A percentile compares a stretch with the other conserved stretches of the same genome.
Evolutionary conservation across 768 basidiomycete species (phyloP).

Genomic region (Russula ochroleuca): DNA sequence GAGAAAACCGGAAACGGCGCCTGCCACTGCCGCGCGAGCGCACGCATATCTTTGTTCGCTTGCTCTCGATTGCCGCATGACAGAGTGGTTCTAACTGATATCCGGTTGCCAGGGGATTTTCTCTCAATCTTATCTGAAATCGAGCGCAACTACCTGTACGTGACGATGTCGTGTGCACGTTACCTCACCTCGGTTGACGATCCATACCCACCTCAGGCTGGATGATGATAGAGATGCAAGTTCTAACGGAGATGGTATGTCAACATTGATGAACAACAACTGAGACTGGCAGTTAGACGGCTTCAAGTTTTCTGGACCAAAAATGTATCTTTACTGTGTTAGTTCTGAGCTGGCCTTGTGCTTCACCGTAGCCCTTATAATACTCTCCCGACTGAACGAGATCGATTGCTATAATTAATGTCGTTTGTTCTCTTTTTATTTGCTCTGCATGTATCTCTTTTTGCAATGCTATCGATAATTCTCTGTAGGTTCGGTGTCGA

Average conservation of each 20-base stretch:
- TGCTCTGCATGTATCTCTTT: constrained; percentile 13
- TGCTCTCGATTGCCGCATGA: constrained; percentile 8
- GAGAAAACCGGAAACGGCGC: constrained; percentile 72
- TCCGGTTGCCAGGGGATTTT: constrained; percentile 68
- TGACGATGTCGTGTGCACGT: constrained; percentile 20
- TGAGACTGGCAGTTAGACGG: constrained; percentile 8
- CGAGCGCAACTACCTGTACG: constrained; percentile 82
- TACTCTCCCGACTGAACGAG: constrained; percentile 3
- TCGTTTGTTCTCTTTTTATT: constrained; percentile 6
- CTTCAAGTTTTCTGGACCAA: constrained; percentile 1
- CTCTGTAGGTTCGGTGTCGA: not conserved
- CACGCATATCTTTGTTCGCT: constrained; percentile 80
- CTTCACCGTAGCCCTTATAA: constrained; percentile 18
- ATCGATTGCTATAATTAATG: constrained; percentile 4
- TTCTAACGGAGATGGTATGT: constrained; percentile 55
- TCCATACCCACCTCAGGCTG: constrained; percentile 39
- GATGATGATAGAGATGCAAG: constrained; percentile 67
- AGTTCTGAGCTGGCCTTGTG: constrained; percentile 10
- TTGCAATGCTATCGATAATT: constrained; percentile 19
- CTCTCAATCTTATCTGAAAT: constrained; percentile 87
- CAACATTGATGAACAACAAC: constrained; percentile 31
- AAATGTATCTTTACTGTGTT: constrained; percentile 14
- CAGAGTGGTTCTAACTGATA: constrained; percentile 5
- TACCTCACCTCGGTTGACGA: constrained; percentile 10
- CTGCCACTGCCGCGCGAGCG: constrained; percentile 76